Evolutionary conservation across 345 rosid genomes (phyloP).

Genomic region (Murraya paniculata): DNA sequence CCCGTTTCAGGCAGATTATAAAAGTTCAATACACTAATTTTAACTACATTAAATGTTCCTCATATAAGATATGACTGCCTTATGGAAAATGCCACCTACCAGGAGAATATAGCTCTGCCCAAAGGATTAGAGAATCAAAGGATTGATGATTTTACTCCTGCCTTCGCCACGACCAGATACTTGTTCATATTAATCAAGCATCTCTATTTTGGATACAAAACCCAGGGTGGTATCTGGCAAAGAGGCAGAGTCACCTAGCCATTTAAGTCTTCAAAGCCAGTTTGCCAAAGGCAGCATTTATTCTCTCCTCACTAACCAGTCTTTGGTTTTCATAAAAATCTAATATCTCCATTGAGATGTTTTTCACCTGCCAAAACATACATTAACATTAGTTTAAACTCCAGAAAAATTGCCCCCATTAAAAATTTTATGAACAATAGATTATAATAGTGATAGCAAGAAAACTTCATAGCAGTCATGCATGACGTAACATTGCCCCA

Average conservation of each 20-base stretch:
- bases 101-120: background rate
- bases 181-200: background rate
- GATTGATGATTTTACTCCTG: background rate
- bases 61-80: background rate
- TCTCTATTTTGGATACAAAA: background rate
- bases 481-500: background rate
- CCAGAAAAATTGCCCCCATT: background rate
- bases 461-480: background rate
- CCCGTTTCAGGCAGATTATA: background rate
- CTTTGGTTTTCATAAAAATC: slow-evolving; percentile 54
- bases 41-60: background rate
- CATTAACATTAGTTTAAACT: background rate
- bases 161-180: background rate
- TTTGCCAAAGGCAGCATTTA: slow-evolving; percentile 44
- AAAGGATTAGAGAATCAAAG: background rate
- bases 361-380: slow-evolving; percentile 43
- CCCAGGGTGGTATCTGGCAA: background rate
- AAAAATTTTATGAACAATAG: background rate
- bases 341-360: slow-evolving; percentile 57
- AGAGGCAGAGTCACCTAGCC: slow-evolving; percentile 1
- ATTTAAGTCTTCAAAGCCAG: slow-evolving; percentile 51
- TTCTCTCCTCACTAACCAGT: slow-evolving; percentile 39
- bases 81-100: background rate
- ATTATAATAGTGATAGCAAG: background rate
- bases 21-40: background rate